A percentile compares a stretch with the other conserved stretches of the same genome.
Evolutionary conservation across 75 land plant genomes (phyloP).

Genomic region (Cryptomeria japonica): DNA sequence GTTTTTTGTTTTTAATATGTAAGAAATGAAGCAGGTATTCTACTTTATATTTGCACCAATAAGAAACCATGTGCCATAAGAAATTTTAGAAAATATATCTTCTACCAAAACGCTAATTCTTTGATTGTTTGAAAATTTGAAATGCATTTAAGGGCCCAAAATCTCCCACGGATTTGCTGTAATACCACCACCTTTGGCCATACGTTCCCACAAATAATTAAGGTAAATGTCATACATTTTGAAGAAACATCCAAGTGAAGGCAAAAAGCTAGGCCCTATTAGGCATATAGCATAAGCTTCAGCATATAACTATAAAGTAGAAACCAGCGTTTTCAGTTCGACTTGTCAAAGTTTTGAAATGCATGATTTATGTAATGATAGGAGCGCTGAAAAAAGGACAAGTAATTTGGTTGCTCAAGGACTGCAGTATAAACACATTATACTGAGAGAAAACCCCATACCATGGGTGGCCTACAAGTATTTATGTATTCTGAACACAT

Average conservation of each 20-base stretch:
- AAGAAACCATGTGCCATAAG: neutral
- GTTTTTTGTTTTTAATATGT: neutral
- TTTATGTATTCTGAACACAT: too few species aligned
- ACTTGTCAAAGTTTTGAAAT: neutral
- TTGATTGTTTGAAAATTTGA: neutral
- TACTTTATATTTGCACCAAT: neutral
- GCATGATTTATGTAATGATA: neutral
- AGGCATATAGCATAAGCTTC: neutral
- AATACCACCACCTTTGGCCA: too few species aligned
- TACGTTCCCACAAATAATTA: too few species aligned
- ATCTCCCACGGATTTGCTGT: neutral
- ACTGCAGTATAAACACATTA: too few species aligned
- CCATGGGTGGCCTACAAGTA: too few species aligned
- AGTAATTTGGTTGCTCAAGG: too few species aligned
- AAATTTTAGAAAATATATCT: neutral
- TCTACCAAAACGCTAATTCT: neutral
- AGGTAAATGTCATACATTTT: neutral
- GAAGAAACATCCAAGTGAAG: neutral
- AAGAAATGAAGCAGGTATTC: neutral
- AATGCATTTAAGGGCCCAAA: neutral
- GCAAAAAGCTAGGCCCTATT: neutral
- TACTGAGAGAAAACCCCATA: too few species aligned
- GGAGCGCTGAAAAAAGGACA: too few species aligned
- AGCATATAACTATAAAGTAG: neutral
- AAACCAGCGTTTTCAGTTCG: too few species aligned